phyloP scores from a whole-genome alignment of 1,284 basidiomycete genomes.

The Marasmius oreades region DNA sequence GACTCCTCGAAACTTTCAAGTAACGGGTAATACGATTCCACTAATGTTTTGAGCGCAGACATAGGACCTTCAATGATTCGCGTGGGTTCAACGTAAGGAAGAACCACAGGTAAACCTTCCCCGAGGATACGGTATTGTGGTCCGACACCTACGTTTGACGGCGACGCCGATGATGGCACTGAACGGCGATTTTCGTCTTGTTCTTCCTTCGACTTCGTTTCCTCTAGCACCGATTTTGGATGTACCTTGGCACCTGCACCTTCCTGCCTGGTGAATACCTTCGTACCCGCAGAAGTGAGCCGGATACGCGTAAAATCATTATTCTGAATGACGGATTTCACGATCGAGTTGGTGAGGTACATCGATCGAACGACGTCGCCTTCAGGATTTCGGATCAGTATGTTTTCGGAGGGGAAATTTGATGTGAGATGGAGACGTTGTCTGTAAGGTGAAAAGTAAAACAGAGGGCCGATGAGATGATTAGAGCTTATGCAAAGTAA shows the following conservation, averaged over 20 bases:
- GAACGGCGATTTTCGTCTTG: not conserved
- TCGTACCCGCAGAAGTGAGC: slow-evolving; percentile 89
- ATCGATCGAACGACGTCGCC: slow-evolving; percentile 80
- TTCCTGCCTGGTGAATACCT: slow-evolving; percentile 70
- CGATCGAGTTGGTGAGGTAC: slow-evolving; percentile 86
- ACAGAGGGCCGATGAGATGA: not conserved
- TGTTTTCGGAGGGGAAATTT: slow-evolving; percentile 74
- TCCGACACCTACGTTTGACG: slow-evolving; percentile 37
- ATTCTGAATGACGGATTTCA: slow-evolving; percentile 74
- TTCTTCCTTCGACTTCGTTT: slow-evolving; percentile 25
- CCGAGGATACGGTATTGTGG: slow-evolving; percentile 73
- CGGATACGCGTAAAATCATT: slow-evolving; percentile 88
- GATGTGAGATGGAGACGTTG: slow-evolving; percentile 71
- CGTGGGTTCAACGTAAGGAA: slow-evolving; percentile 71
- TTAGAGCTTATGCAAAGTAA: not conserved
- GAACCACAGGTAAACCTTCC: slow-evolving; percentile 81
- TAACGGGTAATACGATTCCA: slow-evolving; percentile 79
- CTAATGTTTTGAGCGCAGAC: slow-evolving; percentile 59
- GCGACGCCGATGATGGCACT: not conserved
- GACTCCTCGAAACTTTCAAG: slow-evolving; percentile 58
- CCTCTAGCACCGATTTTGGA: too few species aligned
- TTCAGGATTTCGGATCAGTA: slow-evolving; percentile 85
- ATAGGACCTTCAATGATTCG: slow-evolving; percentile 64
- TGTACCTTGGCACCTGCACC: slow-evolving; percentile 11
- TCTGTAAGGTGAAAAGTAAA: slow-evolving; percentile 33